Evolutionary conservation across 2,329 filamentous ascomycete species (phyloP), one percentile per base, ranked within the genome.

Genomic region (Myriangium duriaei): DNA sequence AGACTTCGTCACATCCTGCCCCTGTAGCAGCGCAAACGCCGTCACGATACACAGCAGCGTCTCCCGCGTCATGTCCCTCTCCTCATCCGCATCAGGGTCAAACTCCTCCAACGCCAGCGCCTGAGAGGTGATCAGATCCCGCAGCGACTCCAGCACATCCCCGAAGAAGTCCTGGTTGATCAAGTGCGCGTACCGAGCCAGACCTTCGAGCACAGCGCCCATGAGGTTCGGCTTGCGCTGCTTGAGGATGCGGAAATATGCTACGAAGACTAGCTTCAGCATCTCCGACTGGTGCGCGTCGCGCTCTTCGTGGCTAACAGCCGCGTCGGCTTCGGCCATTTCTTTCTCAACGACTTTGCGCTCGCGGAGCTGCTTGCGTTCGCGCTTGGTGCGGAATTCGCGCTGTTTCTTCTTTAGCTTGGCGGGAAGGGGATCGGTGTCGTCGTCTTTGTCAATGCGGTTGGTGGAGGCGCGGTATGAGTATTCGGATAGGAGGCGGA

Each of bases 141-240:
- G 92, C 28, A 98, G 68, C 1, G 86, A 88, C 61, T 96, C 91
- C 9, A 98, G 73, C 18, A 98, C 70, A 55, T 98, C 91, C 17
- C 88, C 91, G 51, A 98, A 98, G 67, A 98, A 96, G 56, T 98
- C 85, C 55, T 98, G 86, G 63, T 98, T 98, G 69, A 98, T 98
- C 42, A 98, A 71, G 56, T 95, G 91, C 3, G 87, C 79, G 55
- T 93, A 98, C 55, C 86, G 86, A 35, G 88, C 87, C 14, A 98
- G 66, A 17, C 91, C 91, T 64, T 96, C 91, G 4, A 98, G 72
- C 0, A 95, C 87, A 11, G 88, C 87, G n/a, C 91, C 91, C 84
- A 95, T 96, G 12, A 98, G 73, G 47, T 81, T 76, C 11, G 84
- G 79, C 15, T 76, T 71, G 16, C 86, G 76, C 38, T 77, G 69